phyloP scores from a whole-genome alignment of 139 green algal genomes.

The Chlamydomonas sp. region DNA sequence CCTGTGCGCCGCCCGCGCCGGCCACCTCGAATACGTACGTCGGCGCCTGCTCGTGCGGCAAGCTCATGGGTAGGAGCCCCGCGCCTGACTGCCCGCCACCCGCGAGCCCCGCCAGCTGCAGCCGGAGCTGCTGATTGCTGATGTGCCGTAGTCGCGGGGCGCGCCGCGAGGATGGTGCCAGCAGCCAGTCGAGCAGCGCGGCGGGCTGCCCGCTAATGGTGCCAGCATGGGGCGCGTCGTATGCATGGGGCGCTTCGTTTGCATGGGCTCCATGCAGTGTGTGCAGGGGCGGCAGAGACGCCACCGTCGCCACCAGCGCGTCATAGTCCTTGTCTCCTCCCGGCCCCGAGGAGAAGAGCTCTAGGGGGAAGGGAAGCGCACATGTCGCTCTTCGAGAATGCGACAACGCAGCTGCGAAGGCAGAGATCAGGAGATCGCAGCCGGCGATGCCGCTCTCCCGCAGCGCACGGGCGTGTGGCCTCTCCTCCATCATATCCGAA shows the following conservation, averaged over 20 bases:
- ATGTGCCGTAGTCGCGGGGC: constrained; percentile 1
- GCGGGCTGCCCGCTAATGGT: background rate
- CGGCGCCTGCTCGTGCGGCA: background rate
- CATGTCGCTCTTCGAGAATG: constrained; percentile 26
- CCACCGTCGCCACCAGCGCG: background rate
- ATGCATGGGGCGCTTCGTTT: background rate
- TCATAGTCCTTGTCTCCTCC: constrained; percentile 33
- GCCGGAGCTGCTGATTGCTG: constrained; percentile 7
- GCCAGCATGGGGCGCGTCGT: background rate
- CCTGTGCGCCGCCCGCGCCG: background rate
- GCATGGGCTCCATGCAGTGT: background rate
- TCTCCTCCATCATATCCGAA: no score
- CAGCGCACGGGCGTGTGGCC: no score
- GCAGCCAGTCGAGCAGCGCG: constrained; percentile 23
- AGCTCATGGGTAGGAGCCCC: background rate
- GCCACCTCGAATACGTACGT: constrained; percentile 9
- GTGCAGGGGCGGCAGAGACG: constrained; percentile 13
- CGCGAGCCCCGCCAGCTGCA: background rate
- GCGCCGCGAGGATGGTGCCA: constrained; percentile 13
- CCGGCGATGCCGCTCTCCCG: constrained; percentile 9
- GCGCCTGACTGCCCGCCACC: no score
- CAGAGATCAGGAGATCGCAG: constrained; percentile 20
- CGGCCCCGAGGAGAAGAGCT: constrained; percentile 13
- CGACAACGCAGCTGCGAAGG: constrained; percentile 16
- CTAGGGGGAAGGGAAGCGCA: constrained; percentile 26